These are phyloP conservation scores for Calocybe indica DNA, from an alignment of 768 basidiomycete genomes.

Conservation along the genomic window DNA sequence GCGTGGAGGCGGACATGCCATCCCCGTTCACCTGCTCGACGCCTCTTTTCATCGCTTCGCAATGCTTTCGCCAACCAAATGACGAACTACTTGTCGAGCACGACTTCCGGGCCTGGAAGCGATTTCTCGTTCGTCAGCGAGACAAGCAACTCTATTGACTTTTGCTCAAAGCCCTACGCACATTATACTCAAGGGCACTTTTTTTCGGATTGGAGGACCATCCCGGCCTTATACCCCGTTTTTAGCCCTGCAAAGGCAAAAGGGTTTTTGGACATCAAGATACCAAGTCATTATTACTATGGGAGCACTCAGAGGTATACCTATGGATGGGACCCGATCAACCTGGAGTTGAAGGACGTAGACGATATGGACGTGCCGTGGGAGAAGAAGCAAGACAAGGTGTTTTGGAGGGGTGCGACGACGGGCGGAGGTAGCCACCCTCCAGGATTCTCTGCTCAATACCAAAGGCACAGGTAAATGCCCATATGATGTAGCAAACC, in stretches of 20 bases:
- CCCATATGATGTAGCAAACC: neutral
- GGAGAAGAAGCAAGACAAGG: constrained; percentile 79
- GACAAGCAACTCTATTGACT: constrained; percentile 56
- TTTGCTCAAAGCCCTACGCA: constrained; percentile 77
- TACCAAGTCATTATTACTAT: constrained; percentile 97
- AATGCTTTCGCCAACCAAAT: constrained; percentile 29
- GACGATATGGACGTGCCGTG: constrained; percentile 87
- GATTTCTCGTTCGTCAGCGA: constrained; percentile 61
- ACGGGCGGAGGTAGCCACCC: constrained; percentile 92
- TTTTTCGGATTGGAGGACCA: constrained; percentile 93
- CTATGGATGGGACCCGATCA: constrained; percentile 84
- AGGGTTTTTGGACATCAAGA: constrained; percentile 86
- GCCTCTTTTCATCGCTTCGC: constrained; percentile 75
- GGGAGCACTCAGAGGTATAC: constrained; percentile 77
- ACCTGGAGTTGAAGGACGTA: constrained; percentile 63
- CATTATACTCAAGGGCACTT: constrained; percentile 91
- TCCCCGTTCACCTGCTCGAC: constrained; percentile 72
- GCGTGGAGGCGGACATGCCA: constrained; percentile 89
- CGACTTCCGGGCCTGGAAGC: constrained; percentile 26
- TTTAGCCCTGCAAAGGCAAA: constrained; percentile 86
- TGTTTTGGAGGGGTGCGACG: constrained; percentile 95
- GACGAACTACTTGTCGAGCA: constrained; percentile 19
- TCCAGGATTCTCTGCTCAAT: constrained; percentile 72
- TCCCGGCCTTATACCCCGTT: constrained; percentile 85
- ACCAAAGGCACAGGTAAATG: constrained; percentile 77